Percentiles rank a stretch among this genome's conserved stretches.
These are phyloP conservation scores for Candida suzukii DNA, from an alignment of 805 yeast species.

Conservation along the genomic window DNA sequence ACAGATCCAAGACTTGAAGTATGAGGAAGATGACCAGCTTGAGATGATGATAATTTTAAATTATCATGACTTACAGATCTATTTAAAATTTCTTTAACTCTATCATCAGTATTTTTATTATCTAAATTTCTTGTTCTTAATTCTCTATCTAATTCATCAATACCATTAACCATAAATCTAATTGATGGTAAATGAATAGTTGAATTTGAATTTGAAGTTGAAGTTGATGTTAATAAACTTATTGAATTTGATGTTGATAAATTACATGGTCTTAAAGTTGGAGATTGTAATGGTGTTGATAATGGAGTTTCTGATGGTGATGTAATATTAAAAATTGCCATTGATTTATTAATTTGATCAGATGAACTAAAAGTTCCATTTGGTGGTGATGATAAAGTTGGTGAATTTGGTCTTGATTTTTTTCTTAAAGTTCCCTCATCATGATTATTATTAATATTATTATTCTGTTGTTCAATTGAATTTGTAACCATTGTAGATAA, in stretches of 20 bases:
- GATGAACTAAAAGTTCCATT: constrained; percentile 28
- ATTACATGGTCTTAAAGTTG: constrained; percentile 23
- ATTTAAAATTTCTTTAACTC: constrained; percentile 20
- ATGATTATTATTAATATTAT: constrained; percentile 24
- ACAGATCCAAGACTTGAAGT: too few species aligned
- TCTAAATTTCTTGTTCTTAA: constrained; percentile 16
- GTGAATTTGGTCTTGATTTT: constrained; percentile 32
- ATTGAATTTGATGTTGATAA: not conserved
- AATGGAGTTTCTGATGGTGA: constrained; percentile 29
- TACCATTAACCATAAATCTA: constrained; percentile 22
- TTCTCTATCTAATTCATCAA: constrained; percentile 19
- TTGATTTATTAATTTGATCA: constrained; percentile 13
- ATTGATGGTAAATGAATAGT: constrained; percentile 25
- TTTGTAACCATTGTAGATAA: constrained; percentile 19
- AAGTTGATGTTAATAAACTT: too few species aligned
- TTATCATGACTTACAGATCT: constrained; percentile 19
- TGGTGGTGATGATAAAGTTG: constrained; percentile 14
- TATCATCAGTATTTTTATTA: constrained; percentile 17
- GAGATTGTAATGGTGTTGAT: constrained; percentile 29
- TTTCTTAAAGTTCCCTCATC: constrained; percentile 36
- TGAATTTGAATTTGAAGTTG: not conserved
- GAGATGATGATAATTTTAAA: constrained; percentile 3
- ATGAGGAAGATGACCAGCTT: too few species aligned
- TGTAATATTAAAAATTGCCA: constrained; percentile 24
- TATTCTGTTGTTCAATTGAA: constrained; percentile 5